Evolutionary conservation across 2,329 filamentous ascomycete genomes (phyloP), one percentile per base, ranked within the genome.

Genomic region (Macrophomina pseudophaseolina): DNA sequence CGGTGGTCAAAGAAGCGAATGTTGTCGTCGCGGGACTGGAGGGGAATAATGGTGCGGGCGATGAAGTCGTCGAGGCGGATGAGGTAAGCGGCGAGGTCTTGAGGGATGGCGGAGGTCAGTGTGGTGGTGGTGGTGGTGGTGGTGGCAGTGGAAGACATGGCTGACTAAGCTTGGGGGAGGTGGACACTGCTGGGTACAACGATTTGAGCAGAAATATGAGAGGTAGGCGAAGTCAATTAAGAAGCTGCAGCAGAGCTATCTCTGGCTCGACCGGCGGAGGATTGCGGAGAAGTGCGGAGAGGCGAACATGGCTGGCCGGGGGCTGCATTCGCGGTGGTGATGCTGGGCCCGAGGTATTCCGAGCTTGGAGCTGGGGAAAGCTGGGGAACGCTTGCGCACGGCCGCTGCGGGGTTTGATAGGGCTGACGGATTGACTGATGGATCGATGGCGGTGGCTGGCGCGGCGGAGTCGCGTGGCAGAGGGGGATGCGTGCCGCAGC

Each of bases 1-100:
- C 87, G 83, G 74, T 90, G 85, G 74, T 89, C 87, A 76, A 90
- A 89, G 82, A 90, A 90, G 67, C 86, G 84, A 65, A 86, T 80
- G 72, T 89, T 89, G 74, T 88, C 85, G 71, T 86, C 76, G 30
- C 78, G 76, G 68, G 83, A 76, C 73, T 89, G 85, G 1, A 88
- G 77, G 1, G 86, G 86, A 0, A 78, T 75, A 70, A 88, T 88
- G 58, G 82, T 81, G 14, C 74, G 72, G 2, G 82, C 78, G 70
- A 89, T 88, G 76, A 88, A 88, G n/a, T 72, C 72, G 75, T 88
- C 86, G 12, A 89, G 77, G n/a, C 78, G 74, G 33, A 73, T 67
- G 35, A 88, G 75, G 71, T 85, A 85, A 6, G 78, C 67, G 51
- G 81, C 72, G 1, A 88, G 78, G 38, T 83, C 83, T 4, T 76